Conservation (phyloP, 805 yeast genomes). For the Suhomyces kilbournensis region DNA sequence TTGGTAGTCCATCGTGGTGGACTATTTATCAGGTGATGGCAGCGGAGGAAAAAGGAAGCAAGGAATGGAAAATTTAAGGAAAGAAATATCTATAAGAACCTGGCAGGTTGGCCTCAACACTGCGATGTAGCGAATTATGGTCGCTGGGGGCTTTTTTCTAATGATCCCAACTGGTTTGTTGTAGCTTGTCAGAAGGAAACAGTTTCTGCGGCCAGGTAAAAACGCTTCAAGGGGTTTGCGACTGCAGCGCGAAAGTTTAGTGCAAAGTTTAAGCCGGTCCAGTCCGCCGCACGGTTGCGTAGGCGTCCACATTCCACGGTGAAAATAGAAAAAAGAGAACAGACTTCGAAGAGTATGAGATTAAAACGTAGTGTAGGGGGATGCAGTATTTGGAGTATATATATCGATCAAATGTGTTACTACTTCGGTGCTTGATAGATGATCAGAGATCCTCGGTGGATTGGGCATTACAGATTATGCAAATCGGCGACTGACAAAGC, state of each 20-base stretch:
- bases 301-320: background rate
- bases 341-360: background rate
- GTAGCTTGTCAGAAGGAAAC: background rate
- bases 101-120: background rate
- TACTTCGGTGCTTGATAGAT: no score
- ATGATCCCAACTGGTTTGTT: background rate
- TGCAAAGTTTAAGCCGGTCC: background rate
- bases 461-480: no score
- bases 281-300: background rate
- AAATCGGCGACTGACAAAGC: no score
- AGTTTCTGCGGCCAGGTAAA: background rate
- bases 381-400: no score
- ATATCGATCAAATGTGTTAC: no score
- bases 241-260: background rate
- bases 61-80: background rate
- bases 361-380: background rate
- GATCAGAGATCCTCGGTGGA: no score
- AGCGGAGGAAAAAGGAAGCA: background rate
- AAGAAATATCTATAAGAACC: background rate
- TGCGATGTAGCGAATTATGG: background rate
- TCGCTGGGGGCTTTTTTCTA: background rate
- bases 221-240: background rate
- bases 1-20: background rate
- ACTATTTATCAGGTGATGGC: background rate
- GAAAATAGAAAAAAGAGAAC: no score